Base-by-base conservation (phyloP, 768 basidiomycete genomes). In the Naganishia antarctica region DNA sequence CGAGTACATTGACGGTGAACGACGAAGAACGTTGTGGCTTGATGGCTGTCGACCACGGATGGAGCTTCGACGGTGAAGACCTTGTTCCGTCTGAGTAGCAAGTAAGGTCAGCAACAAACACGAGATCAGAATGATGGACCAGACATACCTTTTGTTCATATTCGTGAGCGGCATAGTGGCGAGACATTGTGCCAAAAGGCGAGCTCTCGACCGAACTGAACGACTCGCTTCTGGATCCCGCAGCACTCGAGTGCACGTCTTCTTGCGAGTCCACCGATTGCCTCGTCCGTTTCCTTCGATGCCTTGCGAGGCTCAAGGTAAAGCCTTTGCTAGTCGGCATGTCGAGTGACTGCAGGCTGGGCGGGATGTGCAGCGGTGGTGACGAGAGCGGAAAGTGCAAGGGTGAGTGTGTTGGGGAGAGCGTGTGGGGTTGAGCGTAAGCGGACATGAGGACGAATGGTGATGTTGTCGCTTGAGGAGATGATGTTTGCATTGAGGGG, bases 321-420 rank as follows among this genome's bases (percentile, higher is more conserved):
- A 40, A 57, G 15, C 53, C 53, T 21, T 40, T 57, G 23, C 53
- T 57, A 23, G 18, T 40, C 16, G 53, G 53, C 4, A 21, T 40
- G 1, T 57, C 53, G 11, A 57, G 53, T 13, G 31, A 15, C 21
- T 57, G 34, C 1, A 57, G 26, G 53, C 53, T 57, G 31, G 53
- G 53, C 26, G 53, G 53, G 53, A 57, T 57, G 37, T 57, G 53
- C 23, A 57, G 18, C 12, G 53, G 53, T 3, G 53, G 53, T 40
- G 53, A 57, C 21, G 53, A 57, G 13, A 57, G 31, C 4, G 53
- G 32, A 40, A 57, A 57, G 53, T 57, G 53, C 6, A 57, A 23
- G 3, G 53, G 53, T 40, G 53, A 57, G n/a, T 25, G 37, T 18
- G 50, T 16, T 34, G 50, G 25, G 18, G 15, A 2, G 21, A 31